These are phyloP conservation scores for Pseudogymnoascus sp. DNA, from an alignment of 2,329 filamentous ascomycete species.

Conservation along the genomic window DNA sequence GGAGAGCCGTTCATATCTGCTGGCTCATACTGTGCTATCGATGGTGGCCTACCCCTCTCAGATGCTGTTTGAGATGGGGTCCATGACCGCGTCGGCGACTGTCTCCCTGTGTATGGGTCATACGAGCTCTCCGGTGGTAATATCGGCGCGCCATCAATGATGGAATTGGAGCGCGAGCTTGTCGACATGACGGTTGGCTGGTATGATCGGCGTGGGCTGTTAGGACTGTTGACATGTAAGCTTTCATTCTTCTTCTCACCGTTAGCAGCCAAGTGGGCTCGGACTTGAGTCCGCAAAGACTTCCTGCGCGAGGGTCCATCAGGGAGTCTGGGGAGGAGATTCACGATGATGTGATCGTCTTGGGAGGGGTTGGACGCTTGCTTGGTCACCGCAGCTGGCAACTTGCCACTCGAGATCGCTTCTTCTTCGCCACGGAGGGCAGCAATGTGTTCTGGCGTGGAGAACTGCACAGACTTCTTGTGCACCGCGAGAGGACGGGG, in stretches of 20 bases:
- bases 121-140: constrained; percentile 58
- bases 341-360: constrained; percentile 27
- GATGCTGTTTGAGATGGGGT: constrained; percentile 41
- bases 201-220: constrained; percentile 35
- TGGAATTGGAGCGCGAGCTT: constrained; percentile 40
- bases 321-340: constrained; percentile 42
- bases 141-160: constrained; percentile 52
- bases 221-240: constrained; percentile 21
- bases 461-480: constrained; percentile 23
- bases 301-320: constrained; percentile 40
- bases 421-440: constrained; percentile 34
- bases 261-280: constrained; percentile 22
- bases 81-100: constrained; percentile 52
- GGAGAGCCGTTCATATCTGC: constrained; percentile 83
- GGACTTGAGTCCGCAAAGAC: constrained; percentile 18
- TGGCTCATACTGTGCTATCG: constrained; percentile 70
- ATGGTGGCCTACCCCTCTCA: constrained; percentile 57
- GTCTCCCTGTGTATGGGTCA: constrained; percentile 42
- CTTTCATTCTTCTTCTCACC: constrained; percentile 17
- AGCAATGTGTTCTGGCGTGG: constrained; percentile 30
- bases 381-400: constrained; percentile 31
- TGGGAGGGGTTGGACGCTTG: constrained; percentile 20
- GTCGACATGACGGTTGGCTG: constrained; percentile 37
- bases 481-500: constrained; percentile 18
- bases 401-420: constrained; percentile 23